Conservation (phyloP, 2,329 filamentous ascomycete genomes). For the Ambrosiella beaveri region DNA sequence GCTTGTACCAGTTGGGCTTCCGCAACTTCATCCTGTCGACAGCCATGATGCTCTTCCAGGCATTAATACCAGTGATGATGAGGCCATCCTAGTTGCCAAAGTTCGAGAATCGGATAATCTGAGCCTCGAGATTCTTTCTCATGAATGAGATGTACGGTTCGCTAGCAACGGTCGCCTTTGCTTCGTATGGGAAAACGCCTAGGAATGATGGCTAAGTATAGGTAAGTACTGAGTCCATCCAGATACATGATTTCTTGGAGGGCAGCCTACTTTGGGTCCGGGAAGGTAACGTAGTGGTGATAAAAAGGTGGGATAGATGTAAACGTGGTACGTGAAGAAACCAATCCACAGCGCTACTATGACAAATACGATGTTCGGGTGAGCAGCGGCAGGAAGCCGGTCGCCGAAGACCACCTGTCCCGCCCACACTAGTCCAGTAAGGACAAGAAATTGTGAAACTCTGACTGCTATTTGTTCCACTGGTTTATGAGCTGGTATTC, state of each 20-base stretch:
- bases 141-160: conserved; percentile 16
- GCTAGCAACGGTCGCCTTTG: conserved; percentile 17
- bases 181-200: conserved; percentile 23
- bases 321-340: not conserved
- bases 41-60: conserved; percentile 17
- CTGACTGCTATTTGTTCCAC: too few species aligned
- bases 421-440: too few species aligned
- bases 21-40: conserved; percentile 19
- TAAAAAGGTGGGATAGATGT: not conserved
- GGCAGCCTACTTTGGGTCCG: conserved; percentile 23
- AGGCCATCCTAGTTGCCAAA: conserved; percentile 17
- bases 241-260: not conserved
- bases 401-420: not conserved
- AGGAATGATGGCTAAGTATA: conserved; percentile 19
- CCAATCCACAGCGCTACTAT: not conserved
- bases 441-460: too few species aligned
- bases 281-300: not conserved
- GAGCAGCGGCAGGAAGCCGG: not conserved
- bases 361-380: not conserved
- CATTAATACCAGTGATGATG: conserved; percentile 16
- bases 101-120: conserved; percentile 18
- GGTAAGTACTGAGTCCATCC: not conserved
- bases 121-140: conserved; percentile 17
- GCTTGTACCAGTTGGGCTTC: conserved; percentile 18
- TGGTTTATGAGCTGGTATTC: too few species aligned